Evolutionary conservation across 2,329 filamentous ascomycete genomes (phyloP), one percentile per base, ranked within the genome.

Genomic region (Verticillium albo-atrum): DNA sequence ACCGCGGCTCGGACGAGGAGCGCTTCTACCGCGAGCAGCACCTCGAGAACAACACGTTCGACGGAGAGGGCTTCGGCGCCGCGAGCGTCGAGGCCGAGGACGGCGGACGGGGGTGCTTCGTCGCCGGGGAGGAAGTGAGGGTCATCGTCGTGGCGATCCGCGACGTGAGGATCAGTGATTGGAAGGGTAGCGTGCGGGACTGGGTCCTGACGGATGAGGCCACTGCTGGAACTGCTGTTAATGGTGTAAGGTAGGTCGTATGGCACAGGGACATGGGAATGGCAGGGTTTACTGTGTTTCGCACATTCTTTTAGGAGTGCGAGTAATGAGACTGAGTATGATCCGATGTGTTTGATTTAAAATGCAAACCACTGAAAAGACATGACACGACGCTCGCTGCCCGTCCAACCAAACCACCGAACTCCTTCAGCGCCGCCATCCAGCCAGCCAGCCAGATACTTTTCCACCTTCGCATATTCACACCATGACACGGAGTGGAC

Each of bases 101-200:
- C 64, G 84, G 81, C 3, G 78, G 86, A 0, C 77, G 82, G 34
- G 82, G 84, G 69, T 87, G 84, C 69, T 91, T 92, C 73, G 84
- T 96, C 50, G 89, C 89, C 37, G 90, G 89, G 3, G 89, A 92
- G 69, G 90, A 95, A 71, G 92, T 96, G 2, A 83, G 90, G 55
- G 93, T 97, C 6, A 91, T 98, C 34, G 84, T 94, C 6, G 95
- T 98, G 7, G 85, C 83, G 67, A 91, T 98, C 66, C 84, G 83
- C 67, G 91, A 93, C 71, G 92, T 95, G 55, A 84, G 92, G 68
- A 96, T 96, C 68, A 92, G 90, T 65, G 95, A 97, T 73, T 97
- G 90, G 90, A 97, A 97, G 78, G 94, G 95, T n/a, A 86, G 87
- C 15, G 92, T 98, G 4, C 86, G 89, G 67, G 94, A 98, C 71